Conservation (phyloP, 176 grass and related monocot genomes). For the Zea mays region Zm-B73-REFERENCE-NAM-5.0 NC_050097.1:117640501-117641000, state of each 20-base stretch:
- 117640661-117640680: constrained; percentile 1
- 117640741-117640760: constrained; percentile 44
- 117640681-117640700: neutral
- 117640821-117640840: constrained; percentile 31
- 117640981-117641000: constrained; percentile 31
- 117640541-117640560: constrained; percentile 24
- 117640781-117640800: constrained; percentile 81
- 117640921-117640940: no score
- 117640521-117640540: neutral
- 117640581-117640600: neutral
- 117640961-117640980: constrained; percentile 57
- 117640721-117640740: neutral
- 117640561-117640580: constrained; percentile 17
- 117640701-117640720: no score
- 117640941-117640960: constrained; percentile 40
- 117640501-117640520: no score
- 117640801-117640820: constrained; percentile 22
- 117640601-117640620: neutral
- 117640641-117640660: neutral
- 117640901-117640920: constrained; percentile 4
- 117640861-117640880: constrained; percentile 11
- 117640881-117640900: constrained; percentile 66
- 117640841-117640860: constrained; percentile 22
- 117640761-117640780: constrained; percentile 86
- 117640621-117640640: neutral